A percentile compares a stretch with the other conserved stretches of the same genome.
Evolutionary conservation across 2,329 filamentous ascomycete genomes (phyloP).

Genomic region (Parafenestella ontariensis): DNA sequence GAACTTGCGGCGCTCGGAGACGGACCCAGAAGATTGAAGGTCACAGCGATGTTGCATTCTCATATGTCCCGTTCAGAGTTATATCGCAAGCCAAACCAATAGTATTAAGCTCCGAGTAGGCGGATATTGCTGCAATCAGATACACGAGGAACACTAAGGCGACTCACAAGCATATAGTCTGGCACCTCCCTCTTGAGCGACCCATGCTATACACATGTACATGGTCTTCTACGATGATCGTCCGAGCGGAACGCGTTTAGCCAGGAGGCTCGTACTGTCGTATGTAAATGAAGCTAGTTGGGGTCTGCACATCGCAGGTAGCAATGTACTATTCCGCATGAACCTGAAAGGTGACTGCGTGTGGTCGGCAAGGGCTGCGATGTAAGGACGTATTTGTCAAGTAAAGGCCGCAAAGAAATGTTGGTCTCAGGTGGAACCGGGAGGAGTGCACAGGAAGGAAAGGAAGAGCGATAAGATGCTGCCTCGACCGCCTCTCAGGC

Average conservation of each 20-base stretch:
- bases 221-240: not conserved
- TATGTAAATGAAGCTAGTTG: not conserved
- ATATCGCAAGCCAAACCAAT: constrained; percentile 10
- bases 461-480: constrained; percentile 19
- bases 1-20: not conserved
- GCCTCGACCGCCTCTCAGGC: not conserved
- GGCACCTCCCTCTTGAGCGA: not conserved
- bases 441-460: constrained; percentile 22
- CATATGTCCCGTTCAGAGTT: constrained; percentile 10
- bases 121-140: constrained; percentile 22
- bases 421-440: constrained; percentile 23
- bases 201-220: not conserved
- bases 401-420: constrained; percentile 12
- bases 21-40: not conserved
- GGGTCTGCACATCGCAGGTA: not conserved
- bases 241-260: not conserved
- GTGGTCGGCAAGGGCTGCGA: constrained; percentile 20
- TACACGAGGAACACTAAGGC: constrained; percentile 17
- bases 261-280: not conserved
- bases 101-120: constrained; percentile 10
- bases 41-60: constrained; percentile 8
- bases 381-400: constrained; percentile 16
- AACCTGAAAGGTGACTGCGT: constrained; percentile 5
- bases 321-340: constrained; percentile 11
- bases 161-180: not conserved